Base-by-base conservation (phyloP, 2,329 filamentous ascomycete species). In the Tolypocladium album region DNA sequence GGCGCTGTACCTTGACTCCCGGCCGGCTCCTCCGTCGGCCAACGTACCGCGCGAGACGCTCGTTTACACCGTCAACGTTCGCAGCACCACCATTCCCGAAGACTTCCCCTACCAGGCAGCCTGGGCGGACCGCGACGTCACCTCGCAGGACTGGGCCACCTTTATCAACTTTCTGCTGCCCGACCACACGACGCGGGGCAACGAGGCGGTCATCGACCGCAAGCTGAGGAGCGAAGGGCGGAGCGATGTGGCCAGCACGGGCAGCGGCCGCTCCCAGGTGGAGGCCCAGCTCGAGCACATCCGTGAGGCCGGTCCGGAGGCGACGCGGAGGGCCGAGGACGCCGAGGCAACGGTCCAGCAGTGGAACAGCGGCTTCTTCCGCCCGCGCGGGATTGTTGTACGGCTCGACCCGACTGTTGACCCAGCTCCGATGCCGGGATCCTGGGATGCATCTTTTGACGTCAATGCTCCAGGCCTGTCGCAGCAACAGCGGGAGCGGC, bases 361-460 rank as follows among this genome's bases (percentile, higher is more conserved):
- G 64, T 86, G 83, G 82, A 85, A 86, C 63, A 73, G 76, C 3
- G 76, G 77, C 4, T 85, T 85, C 69, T 86, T 85, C 61, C 70
- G 65, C 1, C 80, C 79, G 2, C 72, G 82, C 13, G 78, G 78
- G 17, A 70, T 85, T 12, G 69, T 65, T 2, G 73, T 85, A 47
- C 69, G 66, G 1, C 65, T 78, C 4, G 62, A 68, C 24, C 64
- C 63, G 1, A 59, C 39, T 34, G 57, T 56, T 5, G 64, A 65
- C 12, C 66, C 63, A 22, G 62, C 61, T 20, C 65, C 62, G 17
- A 68, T 69, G 60, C 67, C 69, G 4, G 69, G 68, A 13, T 63
- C 60, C 15, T 71, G 68, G 67, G 62, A 63, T 39, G 43, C 63
- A 0, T 52, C 61, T 6, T 64, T 66, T 34, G 64, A 75, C 42